Evolutionary conservation across 2,329 filamentous ascomycete species (phyloP), one percentile per base, ranked within the genome.

Genomic region (Penicillium sp.): DNA sequence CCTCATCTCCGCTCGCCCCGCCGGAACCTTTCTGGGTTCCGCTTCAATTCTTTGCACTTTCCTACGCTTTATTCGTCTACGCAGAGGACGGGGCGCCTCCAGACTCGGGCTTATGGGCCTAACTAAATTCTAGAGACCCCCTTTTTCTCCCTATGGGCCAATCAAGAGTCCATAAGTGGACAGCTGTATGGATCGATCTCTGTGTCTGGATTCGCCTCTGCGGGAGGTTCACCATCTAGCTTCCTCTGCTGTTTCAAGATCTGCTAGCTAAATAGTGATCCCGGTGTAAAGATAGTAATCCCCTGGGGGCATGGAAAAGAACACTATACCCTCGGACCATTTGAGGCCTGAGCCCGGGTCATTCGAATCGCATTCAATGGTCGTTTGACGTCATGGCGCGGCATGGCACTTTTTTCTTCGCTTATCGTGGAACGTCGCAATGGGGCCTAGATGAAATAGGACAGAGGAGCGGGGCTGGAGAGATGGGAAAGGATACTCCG

Each of bases 351-450:
- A 60, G 52, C 57, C 52, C 37, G 24, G 32, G 31, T 50, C 38
- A 29, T 44, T 41, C 15, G 6, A 50, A 48, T 37, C 46, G 45
- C 27, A 9, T 18, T 18, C 15, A 18, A 28, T 23, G 20, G 20
- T 3, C 20, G 27, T 31, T 52, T 59, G 57, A 59, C 57, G 57
- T 59, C 57, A 59, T 53, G 47, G 40, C 44, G 46, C 44, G 15
- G 18, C 37, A 31, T 47, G 29, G 42, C 37, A 32, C 28, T 39
- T n/a, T 8, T 45, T 37, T 46, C 45, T 49, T 39, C 35, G 42
- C 45, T 47, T 53, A 56, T 53, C 52, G 43, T 55, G 54, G 54
- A 45, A 46, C n/a, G 44, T 25, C 24, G 27, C 15, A 8, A 27
- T 33, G 38, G 44, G 39, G 24, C 15, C n/a, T 20, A 39, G 6